These are phyloP conservation scores for Pestalotiopsis sp. DNA, from an alignment of 2,329 filamentous ascomycete genomes.

Conservation along the genomic window DNA sequence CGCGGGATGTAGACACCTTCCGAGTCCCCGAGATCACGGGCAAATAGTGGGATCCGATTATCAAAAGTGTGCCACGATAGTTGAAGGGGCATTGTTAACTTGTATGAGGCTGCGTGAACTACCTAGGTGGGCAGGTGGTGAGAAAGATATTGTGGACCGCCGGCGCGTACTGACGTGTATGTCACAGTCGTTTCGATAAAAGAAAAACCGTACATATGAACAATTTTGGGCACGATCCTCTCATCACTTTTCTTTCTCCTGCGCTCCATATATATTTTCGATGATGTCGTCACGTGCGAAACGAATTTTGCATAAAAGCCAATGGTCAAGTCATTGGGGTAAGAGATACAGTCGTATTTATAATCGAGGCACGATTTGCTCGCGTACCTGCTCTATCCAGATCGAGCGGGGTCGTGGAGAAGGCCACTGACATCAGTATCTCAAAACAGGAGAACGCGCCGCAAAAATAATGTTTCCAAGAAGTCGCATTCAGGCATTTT, in stretches of 20 bases:
- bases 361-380: not conserved
- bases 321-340: not conserved
- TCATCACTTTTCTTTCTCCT: not conserved
- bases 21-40: not conserved
- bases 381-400: not conserved
- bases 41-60: not conserved
- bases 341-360: not conserved
- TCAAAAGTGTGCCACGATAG: not conserved
- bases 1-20: not conserved
- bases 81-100: not conserved
- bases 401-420: not conserved
- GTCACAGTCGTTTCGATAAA: not conserved
- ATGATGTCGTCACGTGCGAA: not conserved
- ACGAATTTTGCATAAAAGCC: not conserved
- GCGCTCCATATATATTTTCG: not conserved
- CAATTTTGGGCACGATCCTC: not conserved
- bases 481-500: too few relatives aligned
- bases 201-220: not conserved
- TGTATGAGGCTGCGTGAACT: not conserved
- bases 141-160: not conserved
- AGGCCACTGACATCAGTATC: not conserved
- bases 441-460: not conserved
- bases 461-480: not conserved
- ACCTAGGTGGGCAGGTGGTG: not conserved
- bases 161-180: not conserved